A percentile compares a stretch with the other conserved stretches of the same genome.
Conservation (phyloP, 257 asterid species). For the Scutellaria baicalensis region DNA sequence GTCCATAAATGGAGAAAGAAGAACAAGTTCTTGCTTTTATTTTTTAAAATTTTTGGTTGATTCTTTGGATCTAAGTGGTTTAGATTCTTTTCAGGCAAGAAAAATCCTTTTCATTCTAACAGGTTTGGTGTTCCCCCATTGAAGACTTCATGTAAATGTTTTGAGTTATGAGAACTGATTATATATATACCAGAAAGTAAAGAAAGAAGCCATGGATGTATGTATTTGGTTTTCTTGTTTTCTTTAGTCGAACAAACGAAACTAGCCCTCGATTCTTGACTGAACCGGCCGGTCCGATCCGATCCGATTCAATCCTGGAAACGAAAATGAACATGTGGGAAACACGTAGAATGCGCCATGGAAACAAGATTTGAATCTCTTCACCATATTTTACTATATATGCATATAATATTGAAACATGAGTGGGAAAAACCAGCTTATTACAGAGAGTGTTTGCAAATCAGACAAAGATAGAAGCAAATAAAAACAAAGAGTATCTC, state of each 20-base stretch:
- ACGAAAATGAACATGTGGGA: conserved; percentile 35
- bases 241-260: neutral
- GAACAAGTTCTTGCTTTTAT: neutral
- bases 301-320: too few relatives aligned
- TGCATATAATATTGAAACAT: conserved; percentile 5
- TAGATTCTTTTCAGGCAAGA: conserved; percentile 32
- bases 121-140: conserved; percentile 21
- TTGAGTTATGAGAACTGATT: conserved; percentile 17
- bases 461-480: conserved; percentile 15
- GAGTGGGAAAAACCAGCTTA: conserved; percentile 13
- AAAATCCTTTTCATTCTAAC: conserved; percentile 11
- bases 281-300: neutral
- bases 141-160: conserved; percentile 39
- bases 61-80: conserved; percentile 24
- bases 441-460: conserved; percentile 1
- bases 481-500: conserved; percentile 32
- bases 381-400: neutral
- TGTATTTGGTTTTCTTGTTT: neutral
- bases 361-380: conserved; percentile 22
- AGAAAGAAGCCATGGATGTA: neutral
- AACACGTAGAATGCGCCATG: conserved; percentile 32
- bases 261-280: neutral
- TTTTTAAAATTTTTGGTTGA: neutral
- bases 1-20: conserved; percentile 30
- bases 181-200: neutral